phyloP scores from a whole-genome alignment of 108 stramenopile species.

The Parmales sp. region DNA sequence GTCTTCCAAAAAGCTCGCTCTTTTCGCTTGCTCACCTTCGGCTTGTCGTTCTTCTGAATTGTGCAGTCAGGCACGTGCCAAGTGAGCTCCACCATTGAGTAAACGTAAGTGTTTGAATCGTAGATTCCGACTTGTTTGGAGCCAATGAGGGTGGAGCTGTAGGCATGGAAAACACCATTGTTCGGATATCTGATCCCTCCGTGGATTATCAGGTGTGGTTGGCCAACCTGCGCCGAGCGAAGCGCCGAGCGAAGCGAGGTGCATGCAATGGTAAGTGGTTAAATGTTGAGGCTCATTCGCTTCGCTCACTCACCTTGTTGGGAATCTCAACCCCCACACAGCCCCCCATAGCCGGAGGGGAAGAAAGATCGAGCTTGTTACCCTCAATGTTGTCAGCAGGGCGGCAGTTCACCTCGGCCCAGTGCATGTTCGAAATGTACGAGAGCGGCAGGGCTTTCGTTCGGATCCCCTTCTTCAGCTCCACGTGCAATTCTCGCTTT shows the following conservation, averaged over 20 bases:
- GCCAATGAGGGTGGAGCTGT: not conserved
- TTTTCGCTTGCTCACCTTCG: constrained; percentile 2
- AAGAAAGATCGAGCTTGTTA: not conserved
- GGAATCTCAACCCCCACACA: not conserved
- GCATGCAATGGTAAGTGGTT: too few relatives aligned
- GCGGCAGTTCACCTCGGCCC: not conserved
- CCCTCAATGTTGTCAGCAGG: not conserved
- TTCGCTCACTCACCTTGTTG: too few relatives aligned
- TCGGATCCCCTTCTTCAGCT: not conserved
- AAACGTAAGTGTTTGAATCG: not conserved
- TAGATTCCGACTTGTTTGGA: not conserved
- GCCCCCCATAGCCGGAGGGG: not conserved
- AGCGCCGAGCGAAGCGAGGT: too few relatives aligned
- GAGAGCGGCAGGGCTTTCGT: not conserved
- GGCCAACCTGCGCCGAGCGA: too few relatives aligned
- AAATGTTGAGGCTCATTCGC: too few relatives aligned
- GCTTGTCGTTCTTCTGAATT: not conserved
- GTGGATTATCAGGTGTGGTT: not conserved
- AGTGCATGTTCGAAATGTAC: not conserved
- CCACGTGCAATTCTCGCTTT: not conserved
- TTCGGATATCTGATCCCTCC: not conserved
- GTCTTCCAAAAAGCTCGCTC: too few relatives aligned
- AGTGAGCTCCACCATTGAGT: constrained; percentile 1
- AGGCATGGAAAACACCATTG: not conserved
- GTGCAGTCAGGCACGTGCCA: not conserved